Evolutionary conservation across 768 basidiomycete species (phyloP).

Genomic region (Royoungia palumana): DNA sequence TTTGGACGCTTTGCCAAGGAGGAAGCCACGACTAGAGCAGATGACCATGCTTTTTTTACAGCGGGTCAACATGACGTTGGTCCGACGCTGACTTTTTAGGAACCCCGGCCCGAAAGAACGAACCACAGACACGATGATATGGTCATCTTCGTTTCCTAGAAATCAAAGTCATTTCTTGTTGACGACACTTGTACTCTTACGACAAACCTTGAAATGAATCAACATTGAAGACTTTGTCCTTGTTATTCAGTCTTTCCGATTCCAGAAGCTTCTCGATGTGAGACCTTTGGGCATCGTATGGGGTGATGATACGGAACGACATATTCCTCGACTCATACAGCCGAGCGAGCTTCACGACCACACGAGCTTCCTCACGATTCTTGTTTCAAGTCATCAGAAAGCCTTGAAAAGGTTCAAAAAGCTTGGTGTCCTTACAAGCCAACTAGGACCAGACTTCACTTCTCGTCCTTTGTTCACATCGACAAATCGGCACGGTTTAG

Average conservation of each 20-base stretch:
- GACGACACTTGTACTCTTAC: background rate
- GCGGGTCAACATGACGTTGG: constrained; percentile 83
- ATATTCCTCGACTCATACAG: constrained; percentile 44
- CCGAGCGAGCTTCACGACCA: constrained; percentile 51
- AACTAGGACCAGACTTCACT: constrained; percentile 30
- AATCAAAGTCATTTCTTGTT: constrained; percentile 9
- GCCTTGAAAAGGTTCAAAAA: background rate
- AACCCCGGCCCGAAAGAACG: constrained; percentile 62
- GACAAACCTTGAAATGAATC: constrained; percentile 75
- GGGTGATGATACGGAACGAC: constrained; percentile 68
- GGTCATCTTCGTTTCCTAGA: constrained; percentile 77
- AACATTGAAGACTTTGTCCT: constrained; percentile 70
- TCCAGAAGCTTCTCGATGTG: constrained; percentile 56
- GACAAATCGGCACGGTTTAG: constrained; percentile 36
- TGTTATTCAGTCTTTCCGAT: constrained; percentile 44
- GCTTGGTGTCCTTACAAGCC: constrained; percentile 23
- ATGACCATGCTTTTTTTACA: constrained; percentile 76
- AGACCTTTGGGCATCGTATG: constrained; percentile 70
- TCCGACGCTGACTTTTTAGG: constrained; percentile 55
- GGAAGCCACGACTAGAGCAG: constrained; percentile 43
- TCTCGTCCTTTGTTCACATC: constrained; percentile 37
- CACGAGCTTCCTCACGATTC: constrained; percentile 57
- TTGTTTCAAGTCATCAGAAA: constrained; percentile 29
- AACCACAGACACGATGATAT: constrained; percentile 68
- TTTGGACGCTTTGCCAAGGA: constrained; percentile 11